Evolutionary conservation across 164 flowering plant species (phyloP), one percentile per base, ranked within the genome.

Genomic region (Pachysandra terminalis): DNA sequence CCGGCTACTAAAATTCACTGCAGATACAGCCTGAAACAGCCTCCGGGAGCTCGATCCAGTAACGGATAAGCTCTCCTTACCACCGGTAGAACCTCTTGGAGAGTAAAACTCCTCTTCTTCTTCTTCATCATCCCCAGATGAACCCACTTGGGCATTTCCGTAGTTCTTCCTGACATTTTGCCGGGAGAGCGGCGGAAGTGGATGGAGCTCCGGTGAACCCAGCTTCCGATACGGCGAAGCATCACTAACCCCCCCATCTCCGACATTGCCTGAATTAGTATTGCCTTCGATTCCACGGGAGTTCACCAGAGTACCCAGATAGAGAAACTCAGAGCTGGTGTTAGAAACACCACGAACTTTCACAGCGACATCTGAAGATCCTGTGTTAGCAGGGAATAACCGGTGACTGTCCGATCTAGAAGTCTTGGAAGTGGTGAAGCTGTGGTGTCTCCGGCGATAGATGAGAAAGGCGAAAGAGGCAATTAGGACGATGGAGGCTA

Each of bases 31-130:
- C 51, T 10, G 51, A 5, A 45, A 45, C 51, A 45, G 4, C 22
- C 90, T 75, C 26, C 86, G 56, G 13, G 95, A 87, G 45, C 80
- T 80, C 66, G 91, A 85, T 75, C 82, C 84, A 56, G 82, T 75
- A 9, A 70, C 77, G 13, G 48, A 56, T 4, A 72, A 62, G 55
- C 82, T 71, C 56, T 78, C 83, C 35, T 71, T 63, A 0, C 69
- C 81, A 21, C 74, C 81, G 26, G 71, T 62, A 14, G 88, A 87
- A 2, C 82, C 83, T 79, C 81, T 82, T 0, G 89, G 96, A 1
- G 88, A 87, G 77, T 82, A 86, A 64, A 87, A 84, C 78, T 85
- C 88, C n/a, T n/a, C n/a, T n/a, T n/a, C n/a, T 49, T 86, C 93
- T 8, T 84, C 88, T 28, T 74, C 86, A 3, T 79, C 86, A 8